Evolutionary conservation across 1,139 yeast species (phyloP).

Genomic region (Pichia sp.): DNA sequence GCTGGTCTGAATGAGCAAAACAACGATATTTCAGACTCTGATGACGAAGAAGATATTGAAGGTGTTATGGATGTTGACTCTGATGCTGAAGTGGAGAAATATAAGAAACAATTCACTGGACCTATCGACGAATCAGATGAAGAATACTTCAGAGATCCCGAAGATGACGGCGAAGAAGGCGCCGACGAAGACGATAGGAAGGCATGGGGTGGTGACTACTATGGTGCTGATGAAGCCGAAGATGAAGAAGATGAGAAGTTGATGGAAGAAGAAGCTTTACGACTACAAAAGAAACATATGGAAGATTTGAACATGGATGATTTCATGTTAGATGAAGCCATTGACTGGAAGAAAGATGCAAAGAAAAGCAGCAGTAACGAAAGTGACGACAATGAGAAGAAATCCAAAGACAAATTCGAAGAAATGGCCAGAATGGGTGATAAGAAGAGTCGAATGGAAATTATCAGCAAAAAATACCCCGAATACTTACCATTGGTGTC

Average conservation of each 20-base stretch:
- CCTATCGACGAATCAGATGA: slow-evolving; percentile 30
- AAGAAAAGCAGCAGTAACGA: slow-evolving; percentile 22
- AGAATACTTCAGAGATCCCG: slow-evolving; percentile 28
- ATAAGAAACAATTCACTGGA: slow-evolving; percentile 27
- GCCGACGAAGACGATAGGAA: slow-evolving; percentile 32
- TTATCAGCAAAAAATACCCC: slow-evolving; percentile 61
- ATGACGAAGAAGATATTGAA: slow-evolving; percentile 22
- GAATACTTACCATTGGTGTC: slow-evolving; percentile 73
- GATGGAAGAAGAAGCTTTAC: slow-evolving; percentile 82
- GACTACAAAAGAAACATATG: slow-evolving; percentile 80
- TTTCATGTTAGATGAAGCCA: slow-evolving; percentile 76
- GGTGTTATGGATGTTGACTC: slow-evolving; percentile 20
- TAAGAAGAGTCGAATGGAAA: slow-evolving; percentile 37
- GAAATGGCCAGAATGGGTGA: slow-evolving; percentile 29
- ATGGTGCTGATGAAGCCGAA: slow-evolving; percentile 67
- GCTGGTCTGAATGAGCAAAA: slow-evolving; percentile 36
- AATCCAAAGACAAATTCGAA: slow-evolving; percentile 17
- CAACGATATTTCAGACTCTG: slow-evolving; percentile 30
- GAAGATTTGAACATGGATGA: slow-evolving; percentile 77
- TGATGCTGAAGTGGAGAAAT: slow-evolving; percentile 25
- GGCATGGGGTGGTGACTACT: slow-evolving; percentile 86
- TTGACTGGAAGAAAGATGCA: slow-evolving; percentile 53
- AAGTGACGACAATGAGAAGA: slow-evolving; percentile 30
- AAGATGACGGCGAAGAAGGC: slow-evolving; percentile 28
- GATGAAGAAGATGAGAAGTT: slow-evolving; percentile 64